These are phyloP conservation scores for Trypanosoma platydactyli DNA, from an alignment of 208 protist genomes.

Conservation along the genomic window DNA sequence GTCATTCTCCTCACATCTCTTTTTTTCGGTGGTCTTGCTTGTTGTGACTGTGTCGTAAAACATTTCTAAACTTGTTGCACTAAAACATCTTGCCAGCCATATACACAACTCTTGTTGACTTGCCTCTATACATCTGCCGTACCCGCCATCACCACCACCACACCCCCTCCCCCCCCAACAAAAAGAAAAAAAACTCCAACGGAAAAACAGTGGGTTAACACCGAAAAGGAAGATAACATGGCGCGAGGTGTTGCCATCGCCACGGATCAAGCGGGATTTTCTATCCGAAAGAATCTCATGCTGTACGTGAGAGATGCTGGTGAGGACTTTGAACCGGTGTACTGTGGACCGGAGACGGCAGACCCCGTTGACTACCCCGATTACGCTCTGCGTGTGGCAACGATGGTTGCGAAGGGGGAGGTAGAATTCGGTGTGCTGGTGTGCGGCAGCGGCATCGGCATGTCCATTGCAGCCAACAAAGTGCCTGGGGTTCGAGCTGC, in stretches of 20 bases:
- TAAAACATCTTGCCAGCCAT: too few species aligned
- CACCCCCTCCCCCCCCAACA: neutral
- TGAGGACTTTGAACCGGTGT: constrained; percentile 62
- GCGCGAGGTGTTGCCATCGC: constrained; percentile 77
- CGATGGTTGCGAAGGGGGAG: constrained; percentile 59
- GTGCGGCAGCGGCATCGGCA: constrained; percentile 95
- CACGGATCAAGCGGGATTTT: constrained; percentile 86
- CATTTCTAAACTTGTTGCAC: too few species aligned
- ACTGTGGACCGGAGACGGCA: constrained; percentile 59
- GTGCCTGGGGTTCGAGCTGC: constrained; percentile 89
- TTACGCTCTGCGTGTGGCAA: constrained; percentile 70
- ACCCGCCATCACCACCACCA: constrained; percentile 15
- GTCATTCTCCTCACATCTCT: neutral
- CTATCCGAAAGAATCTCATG: constrained; percentile 67
- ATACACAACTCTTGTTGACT: too few species aligned
- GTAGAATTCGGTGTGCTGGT: constrained; percentile 83
- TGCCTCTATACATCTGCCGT: too few species aligned
- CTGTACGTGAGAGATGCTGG: constrained; percentile 47
- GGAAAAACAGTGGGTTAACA: neutral
- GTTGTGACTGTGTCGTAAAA: too few species aligned
- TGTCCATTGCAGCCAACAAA: constrained; percentile 96
- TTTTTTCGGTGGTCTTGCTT: too few species aligned
- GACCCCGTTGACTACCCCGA: constrained; percentile 93
- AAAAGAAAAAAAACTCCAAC: neutral
- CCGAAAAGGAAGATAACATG: constrained; percentile 32